Evolutionary conservation across 2,329 filamentous ascomycete species (phyloP).

Genomic region (Hawksworthiomyces lignivorus): DNA sequence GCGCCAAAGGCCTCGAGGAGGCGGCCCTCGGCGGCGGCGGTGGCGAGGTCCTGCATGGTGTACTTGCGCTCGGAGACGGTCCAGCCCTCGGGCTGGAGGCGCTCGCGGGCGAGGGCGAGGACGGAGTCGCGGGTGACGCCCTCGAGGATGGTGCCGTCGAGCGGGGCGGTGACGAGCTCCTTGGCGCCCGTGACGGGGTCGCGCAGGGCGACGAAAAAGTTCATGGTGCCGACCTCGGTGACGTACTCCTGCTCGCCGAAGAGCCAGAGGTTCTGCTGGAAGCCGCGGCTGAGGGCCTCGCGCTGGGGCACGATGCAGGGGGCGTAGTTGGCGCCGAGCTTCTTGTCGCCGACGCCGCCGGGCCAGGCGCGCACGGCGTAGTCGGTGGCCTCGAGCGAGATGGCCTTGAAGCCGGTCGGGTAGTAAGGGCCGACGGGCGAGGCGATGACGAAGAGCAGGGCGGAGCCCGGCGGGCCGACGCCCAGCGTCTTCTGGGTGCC

Average conservation of each 20-base stretch:
- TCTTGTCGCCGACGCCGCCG: constrained; percentile 95
- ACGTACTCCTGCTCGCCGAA: constrained; percentile 94
- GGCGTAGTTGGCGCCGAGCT: constrained; percentile 98
- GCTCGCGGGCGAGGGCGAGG: constrained; percentile 75
- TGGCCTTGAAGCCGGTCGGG: constrained; percentile 95
- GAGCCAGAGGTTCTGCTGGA: constrained; percentile 97
- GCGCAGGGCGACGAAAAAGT: constrained; percentile 82
- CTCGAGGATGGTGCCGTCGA: constrained; percentile 94
- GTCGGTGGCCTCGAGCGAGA: constrained; percentile 90
- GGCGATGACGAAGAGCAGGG: constrained; percentile 89
- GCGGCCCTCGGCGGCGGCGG: constrained; percentile 76
- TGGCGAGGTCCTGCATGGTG: constrained; percentile 77
- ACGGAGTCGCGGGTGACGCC: constrained; percentile 92
- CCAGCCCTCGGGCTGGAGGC: constrained; percentile 80
- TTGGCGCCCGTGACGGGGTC: constrained; percentile 84
- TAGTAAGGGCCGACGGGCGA: constrained; percentile 97
- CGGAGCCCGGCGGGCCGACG: constrained; percentile 84
- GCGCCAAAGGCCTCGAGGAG: constrained; percentile 89
- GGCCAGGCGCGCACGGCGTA: constrained; percentile 97
- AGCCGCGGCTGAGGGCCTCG: constrained; percentile 81
- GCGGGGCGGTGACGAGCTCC: constrained; percentile 87
- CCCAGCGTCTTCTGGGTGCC: constrained; percentile 92
- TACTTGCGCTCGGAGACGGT: constrained; percentile 81
- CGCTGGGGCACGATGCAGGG: constrained; percentile 96
- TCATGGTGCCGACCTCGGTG: constrained; percentile 98